Conservation (phyloP, 2,329 filamentous ascomycete genomes). For the Hymenoscyphus albidus region DNA sequence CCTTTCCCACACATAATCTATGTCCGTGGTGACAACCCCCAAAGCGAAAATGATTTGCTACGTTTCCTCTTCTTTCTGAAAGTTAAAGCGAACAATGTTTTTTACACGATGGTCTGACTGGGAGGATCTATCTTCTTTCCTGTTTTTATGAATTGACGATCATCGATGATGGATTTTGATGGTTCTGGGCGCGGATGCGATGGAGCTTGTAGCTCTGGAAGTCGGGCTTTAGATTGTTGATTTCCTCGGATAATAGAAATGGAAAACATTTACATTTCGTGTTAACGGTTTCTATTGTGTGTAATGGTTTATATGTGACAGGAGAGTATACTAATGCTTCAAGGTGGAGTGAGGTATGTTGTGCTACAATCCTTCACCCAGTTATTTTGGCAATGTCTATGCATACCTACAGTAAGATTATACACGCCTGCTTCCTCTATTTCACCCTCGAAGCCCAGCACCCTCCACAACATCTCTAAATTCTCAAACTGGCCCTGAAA, state of each 20-base stretch:
- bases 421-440: no score
- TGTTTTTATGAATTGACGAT: constrained; percentile 8
- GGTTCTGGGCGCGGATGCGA: neutral
- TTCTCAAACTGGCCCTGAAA: no score
- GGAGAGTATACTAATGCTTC: no score
- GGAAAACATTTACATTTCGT: constrained; percentile 1
- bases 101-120: neutral
- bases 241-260: constrained; percentile 1
- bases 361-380: no score
- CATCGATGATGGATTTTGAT: constrained; percentile 11
- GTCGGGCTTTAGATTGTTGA: neutral
- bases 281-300: neutral
- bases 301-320: no score
- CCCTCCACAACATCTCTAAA: no score
- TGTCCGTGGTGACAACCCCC: neutral
- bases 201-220: neutral
- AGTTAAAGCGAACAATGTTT: neutral
- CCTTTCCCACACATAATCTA: neutral
- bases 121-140: neutral
- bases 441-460: no score
- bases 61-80: neutral
- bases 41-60: neutral
- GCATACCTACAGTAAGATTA: no score
- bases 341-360: no score
- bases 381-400: no score